Evolutionary conservation across 192 early-diverging fungal genomes (phyloP), one percentile per base, ranked within the genome.

Genomic region (Phlyctochytrium arcticum): DNA sequence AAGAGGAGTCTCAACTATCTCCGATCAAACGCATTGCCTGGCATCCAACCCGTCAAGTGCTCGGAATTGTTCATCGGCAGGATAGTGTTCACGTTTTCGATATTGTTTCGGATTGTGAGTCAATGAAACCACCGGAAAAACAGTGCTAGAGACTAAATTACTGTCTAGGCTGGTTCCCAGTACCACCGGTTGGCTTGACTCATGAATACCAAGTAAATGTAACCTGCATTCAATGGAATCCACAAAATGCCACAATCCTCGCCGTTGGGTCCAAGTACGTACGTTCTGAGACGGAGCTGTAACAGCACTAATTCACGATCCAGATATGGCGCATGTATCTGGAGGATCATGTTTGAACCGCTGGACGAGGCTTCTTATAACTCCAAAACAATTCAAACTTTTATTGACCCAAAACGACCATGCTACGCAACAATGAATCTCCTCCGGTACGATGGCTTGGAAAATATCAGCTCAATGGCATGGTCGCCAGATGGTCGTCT

Each of bases 1-100:
- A n/a, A n/a, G n/a, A n/a, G n/a, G n/a, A n/a, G n/a, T n/a, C n/a
- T n/a, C 24, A 67, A 31, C 37, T 33, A 31, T 10, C 57, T 5
- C 58, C 75, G 12, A 70, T 90, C 48, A 71, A 70, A 32, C 77
- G 75, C n/a, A 65, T 91, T 3, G 89, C 88, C 0, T 93, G 89
- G 87, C 91, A 93, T 46, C 88, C 81, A 21, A 78, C 88, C 57
- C 76, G 80, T 34, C 80, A 85, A 7, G 61, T 88, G 3, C 51
- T 93, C 21, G 89, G 89, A 3, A 72, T 93, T 47, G 85, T 83
- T 0, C 87, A 89, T 56, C 73, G 82, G 61, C 78, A 86, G 12
- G 79, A 89, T 60, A 70, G 73, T 27, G 68, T 91, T 0, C 86
- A 86, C 67, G 51, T 93, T 17, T 93, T 90, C 57, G 86, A 91